These are phyloP conservation scores for Cyclospora cayetanensis DNA, from an alignment of 169 alveolate species.

Conservation along the genomic window DNA sequence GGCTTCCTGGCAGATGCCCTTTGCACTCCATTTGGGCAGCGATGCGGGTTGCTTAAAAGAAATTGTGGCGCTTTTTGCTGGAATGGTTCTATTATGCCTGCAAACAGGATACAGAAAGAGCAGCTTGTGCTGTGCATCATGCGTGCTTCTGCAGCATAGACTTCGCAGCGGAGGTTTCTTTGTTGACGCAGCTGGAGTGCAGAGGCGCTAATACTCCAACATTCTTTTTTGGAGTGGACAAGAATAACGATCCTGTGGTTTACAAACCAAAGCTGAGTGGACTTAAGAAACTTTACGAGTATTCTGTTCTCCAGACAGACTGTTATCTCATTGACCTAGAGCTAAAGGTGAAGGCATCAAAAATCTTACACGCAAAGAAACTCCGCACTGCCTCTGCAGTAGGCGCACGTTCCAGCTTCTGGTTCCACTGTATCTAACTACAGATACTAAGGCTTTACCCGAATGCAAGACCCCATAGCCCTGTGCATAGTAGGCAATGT, in stretches of 20 bases:
- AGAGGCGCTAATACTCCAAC: neutral
- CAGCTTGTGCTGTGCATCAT: neutral
- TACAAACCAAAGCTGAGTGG: constrained; percentile 36
- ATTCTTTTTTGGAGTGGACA: neutral
- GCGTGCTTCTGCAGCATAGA: neutral
- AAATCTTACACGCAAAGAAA: neutral
- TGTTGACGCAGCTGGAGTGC: constrained; percentile 15
- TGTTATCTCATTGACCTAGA: neutral
- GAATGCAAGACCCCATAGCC: too few species aligned
- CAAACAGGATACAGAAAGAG: neutral
- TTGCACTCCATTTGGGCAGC: too few species aligned
- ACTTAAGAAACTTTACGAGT: neutral
- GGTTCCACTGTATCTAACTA: too few species aligned
- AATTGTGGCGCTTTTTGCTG: neutral
- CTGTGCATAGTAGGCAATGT: too few species aligned
- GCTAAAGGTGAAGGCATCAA: neutral
- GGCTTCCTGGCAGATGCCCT: too few species aligned
- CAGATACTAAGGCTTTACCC: too few species aligned
- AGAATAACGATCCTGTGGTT: neutral
- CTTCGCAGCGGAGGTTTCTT: neutral
- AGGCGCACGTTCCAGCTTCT: too few species aligned
- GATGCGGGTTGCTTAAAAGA: too few species aligned
- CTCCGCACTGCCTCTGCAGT: too few species aligned
- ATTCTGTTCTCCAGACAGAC: constrained; percentile 19
- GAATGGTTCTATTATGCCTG: neutral